Evolutionary conservation across 805 yeast species (phyloP), one percentile per base, ranked within the genome.

Genomic region (Ogataea degrootiae): DNA sequence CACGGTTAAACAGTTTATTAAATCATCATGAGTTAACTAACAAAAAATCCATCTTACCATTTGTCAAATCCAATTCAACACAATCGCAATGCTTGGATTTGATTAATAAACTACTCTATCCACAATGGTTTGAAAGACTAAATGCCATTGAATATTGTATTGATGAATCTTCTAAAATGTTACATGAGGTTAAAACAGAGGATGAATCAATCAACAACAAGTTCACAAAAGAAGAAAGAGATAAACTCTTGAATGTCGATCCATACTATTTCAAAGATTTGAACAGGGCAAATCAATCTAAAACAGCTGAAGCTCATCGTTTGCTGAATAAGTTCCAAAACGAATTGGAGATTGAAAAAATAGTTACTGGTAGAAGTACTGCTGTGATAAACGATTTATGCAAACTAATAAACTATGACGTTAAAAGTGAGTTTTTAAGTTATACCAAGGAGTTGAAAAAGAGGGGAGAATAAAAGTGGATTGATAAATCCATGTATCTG

Each of bases 201-300:
- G 54, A 54, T 26, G 41, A 38, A 4, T 44, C 37, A 44, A 15
- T n/a, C n/a, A 34, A 8, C n/a, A 23, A 11, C 4, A 50, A 41
- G 52, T 52, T 48, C 48, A 49, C 29, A 44, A 57, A 40, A 14
- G 63, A 49, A 39, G 62, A 46, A 41, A 50, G 50, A 33, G 58
- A 47, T 52, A 52, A 50, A 33, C 43, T 51, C 52, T 61, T 38
- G 63, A 65, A 78, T 29, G 53, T 74, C 5, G 82, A 79, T 55
- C 83, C 84, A 1, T 79, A 79, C 53, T 77, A 76, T 4, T 64
- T 68, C 11, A 67, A 72, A 43, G 76, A 75, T 40, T 37, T 62
- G 6, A 51, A 62, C 21, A 64, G 63, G 7, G 58, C 60, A 17
- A 59, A 62, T 16, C 66, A 66, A 16, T 48, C 53, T 4, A 63